Evolutionary conservation across 75 land plant genomes (phyloP).

Genomic region (Cunninghamia lanceolata): DNA sequence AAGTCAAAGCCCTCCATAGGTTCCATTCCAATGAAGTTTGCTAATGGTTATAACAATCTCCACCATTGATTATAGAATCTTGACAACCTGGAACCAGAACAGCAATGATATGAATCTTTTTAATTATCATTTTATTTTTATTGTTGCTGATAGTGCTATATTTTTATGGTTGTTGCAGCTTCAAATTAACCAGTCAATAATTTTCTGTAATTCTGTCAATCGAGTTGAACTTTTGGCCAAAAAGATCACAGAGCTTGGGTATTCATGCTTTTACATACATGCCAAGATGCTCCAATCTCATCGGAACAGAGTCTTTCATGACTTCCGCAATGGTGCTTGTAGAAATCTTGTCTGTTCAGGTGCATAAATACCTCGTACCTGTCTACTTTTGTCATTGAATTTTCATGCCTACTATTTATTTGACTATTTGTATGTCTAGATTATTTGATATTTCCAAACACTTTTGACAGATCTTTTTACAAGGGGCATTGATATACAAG

Average conservation of each 20-base stretch:
- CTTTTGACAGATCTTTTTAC: conserved; percentile 37
- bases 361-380: background rate
- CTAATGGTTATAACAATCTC: background rate
- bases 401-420: background rate
- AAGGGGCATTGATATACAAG: conserved; percentile 40
- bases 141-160: background rate
- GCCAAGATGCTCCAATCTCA: conserved; percentile 46
- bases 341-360: conserved; percentile 41
- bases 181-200: conserved; percentile 40
- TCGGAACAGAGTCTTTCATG: conserved; percentile 37
- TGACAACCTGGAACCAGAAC: background rate
- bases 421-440: background rate
- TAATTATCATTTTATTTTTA: background rate
- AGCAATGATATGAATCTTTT: background rate
- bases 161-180: conserved; percentile 22
- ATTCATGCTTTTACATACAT: conserved; percentile 44
- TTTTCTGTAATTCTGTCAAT: conserved; percentile 40
- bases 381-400: background rate
- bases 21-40: background rate
- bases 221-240: conserved; percentile 41
- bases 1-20: background rate
- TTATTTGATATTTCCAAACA: conserved; percentile 8
- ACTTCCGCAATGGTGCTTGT: conserved; percentile 40
- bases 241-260: conserved; percentile 41
- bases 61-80: background rate